These are phyloP conservation scores for Penicillium corylophilum DNA, from an alignment of 2,329 filamentous ascomycete genomes.

Conservation along the genomic window DNA sequence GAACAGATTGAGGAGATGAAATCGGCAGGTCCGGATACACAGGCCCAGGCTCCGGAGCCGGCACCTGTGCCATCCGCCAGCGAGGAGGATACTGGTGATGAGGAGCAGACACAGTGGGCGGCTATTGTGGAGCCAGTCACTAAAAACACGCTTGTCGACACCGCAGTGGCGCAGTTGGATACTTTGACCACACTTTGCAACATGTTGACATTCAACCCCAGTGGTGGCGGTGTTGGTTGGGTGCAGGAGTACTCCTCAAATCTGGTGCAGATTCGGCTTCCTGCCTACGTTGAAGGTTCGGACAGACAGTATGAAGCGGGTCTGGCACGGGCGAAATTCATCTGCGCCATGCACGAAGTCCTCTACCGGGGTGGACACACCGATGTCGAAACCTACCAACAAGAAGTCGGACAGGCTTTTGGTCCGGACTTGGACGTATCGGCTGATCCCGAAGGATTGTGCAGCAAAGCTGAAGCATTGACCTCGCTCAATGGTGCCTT, in stretches of 20 bases:
- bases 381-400: constrained; percentile 54
- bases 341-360: constrained; percentile 56
- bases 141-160: constrained; percentile 65
- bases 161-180: constrained; percentile 63
- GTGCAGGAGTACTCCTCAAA: constrained; percentile 57
- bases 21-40: constrained; percentile 20
- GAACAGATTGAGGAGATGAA: constrained; percentile 43
- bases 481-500: constrained; percentile 54
- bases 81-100: constrained; percentile 12
- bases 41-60: constrained; percentile 7
- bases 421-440: constrained; percentile 41
- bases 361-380: constrained; percentile 54
- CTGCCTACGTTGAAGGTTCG: constrained; percentile 50
- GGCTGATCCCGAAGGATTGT: constrained; percentile 50
- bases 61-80: constrained; percentile 8
- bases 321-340: constrained; percentile 58
- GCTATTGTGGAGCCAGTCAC: constrained; percentile 67
- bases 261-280: constrained; percentile 55
- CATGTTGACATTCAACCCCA: constrained; percentile 45
- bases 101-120: constrained; percentile 61
- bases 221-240: constrained; percentile 50
- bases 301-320: constrained; percentile 52
- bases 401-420: constrained; percentile 44
- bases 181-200: constrained; percentile 54
- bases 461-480: constrained; percentile 58